Evolutionary conservation across 1,284 basidiomycete species (phyloP), one percentile per base, ranked within the genome.

Genomic region (Tremellales sp.): DNA sequence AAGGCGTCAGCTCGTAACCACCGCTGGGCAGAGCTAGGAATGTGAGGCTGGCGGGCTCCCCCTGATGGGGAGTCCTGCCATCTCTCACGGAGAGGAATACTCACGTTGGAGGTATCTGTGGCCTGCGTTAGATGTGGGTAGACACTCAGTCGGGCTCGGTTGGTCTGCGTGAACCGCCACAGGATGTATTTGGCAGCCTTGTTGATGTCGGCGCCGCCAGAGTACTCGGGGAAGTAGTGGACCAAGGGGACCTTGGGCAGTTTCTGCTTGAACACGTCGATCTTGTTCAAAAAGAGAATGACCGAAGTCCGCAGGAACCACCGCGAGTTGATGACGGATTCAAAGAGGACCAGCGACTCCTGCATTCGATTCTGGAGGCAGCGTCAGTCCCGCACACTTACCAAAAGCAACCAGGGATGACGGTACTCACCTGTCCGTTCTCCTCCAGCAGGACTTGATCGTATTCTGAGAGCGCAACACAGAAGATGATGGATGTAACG

Each of bases 131-230:
- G 55, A 63, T 95, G 91, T 1, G 91, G 90, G 72, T 95, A 95
- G 12, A 95, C 86, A 50, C 85, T 88, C 52, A 95, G 70, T 45
- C 86, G 75, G 27, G 89, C 89, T 24, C 91, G 77, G 66, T 98
- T 98, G 36, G 87, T 86, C 71, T 95, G 90, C 76, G 93, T 95
- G 60, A 97, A 97, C 56, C 89, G 77, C 94, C 93, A 97, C 19
- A 98, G 75, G 52, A 97, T 95, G 66, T 94, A 98, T 68, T 97
- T 97, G 3, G 93, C 91, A 2, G 91, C 94, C 73, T 97, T 97
- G 77, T 95, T 95, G 70, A 97, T 88, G 65, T 97, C 92, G 7
- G 85, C 73, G 1, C 93, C 93, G 29, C 76, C 77, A 0, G 89
- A 89, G 72, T 97, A 98, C 64, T 97, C 94, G 1, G 90, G 85